Evolutionary conservation across 139 green algal species (phyloP), one percentile per base, ranked within the genome.

Genomic region (Ulvella scutata): DNA sequence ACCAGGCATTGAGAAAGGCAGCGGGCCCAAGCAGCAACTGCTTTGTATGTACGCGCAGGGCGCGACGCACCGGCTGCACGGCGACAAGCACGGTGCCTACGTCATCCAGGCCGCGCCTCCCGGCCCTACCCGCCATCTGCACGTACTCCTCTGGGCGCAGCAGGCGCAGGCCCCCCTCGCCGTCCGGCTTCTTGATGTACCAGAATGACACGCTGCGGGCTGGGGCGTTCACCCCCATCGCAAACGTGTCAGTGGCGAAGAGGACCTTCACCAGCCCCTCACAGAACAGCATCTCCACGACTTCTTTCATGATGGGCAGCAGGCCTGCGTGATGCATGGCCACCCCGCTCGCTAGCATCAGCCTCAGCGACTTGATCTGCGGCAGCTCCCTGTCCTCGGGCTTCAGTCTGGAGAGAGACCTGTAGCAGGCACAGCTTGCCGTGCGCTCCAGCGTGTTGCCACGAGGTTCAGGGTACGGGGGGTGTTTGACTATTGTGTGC

Each of bases 221-320:
- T 26, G 94, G 94, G 0, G 94, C 94, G 75, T 98, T 98, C 35
- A 98, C 94, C 6, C 94, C 94, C 94, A 98, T 98, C 35, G 94
- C 94, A 87, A 98, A 98, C 20, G 94, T 98, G 85, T 98, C 94
- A 1, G 92, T 96, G 80, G 83, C 91, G 81, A 97, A 97, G 29
- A 98, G 86, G 31, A 94, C 85, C 79, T 88, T 76, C n/a, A 74
- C 7, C 34, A 97, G 85, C 6, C 94, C 93, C 43, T 89, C 83
- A 84, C 94, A 98, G 85, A 98, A 98, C 28, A 98, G 89, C 92
- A 98, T 96, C 85, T 98, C 94, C 73, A 98, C 94, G 28, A 94
- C 87, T 80, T 98, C 94, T 81, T 97, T 98, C 73, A 98, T 85
- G 77, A 98, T 97, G 73, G 94, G 94, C 78, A 98, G 86, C 82